These are phyloP conservation scores for Phaeosphaeriaceae sp. DNA, from an alignment of 2,329 filamentous ascomycete species.

Conservation along the genomic window DNA sequence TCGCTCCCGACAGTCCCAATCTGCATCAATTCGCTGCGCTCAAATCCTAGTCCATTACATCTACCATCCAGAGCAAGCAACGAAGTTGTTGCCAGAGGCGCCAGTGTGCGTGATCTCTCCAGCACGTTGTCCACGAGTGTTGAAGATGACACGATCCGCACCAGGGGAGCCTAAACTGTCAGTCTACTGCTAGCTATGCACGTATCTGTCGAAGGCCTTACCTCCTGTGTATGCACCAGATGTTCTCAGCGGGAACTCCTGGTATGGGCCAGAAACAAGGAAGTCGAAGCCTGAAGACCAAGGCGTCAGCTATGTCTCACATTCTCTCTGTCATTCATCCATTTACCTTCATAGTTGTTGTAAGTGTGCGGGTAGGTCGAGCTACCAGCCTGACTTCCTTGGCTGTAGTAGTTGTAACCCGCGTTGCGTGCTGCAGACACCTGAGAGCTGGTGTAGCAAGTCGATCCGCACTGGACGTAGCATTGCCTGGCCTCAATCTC, in stretches of 20 bases:
- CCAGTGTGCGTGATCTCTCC: conserved; percentile 75
- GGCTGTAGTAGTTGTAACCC: conserved; percentile 60
- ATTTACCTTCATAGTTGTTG: conserved; percentile 63
- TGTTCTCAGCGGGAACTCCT: conserved; percentile 67
- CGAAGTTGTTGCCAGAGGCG: conserved; percentile 71
- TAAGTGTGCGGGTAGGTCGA: conserved; percentile 65
- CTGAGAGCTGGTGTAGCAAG: conserved; percentile 59
- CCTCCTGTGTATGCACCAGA: conserved; percentile 63
- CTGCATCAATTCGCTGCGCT: too few species aligned
- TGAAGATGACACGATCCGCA: conserved; percentile 72
- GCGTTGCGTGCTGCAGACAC: conserved; percentile 59
- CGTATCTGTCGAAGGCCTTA: conserved; percentile 39
- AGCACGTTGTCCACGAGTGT: conserved; percentile 61
- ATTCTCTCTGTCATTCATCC: background rate
- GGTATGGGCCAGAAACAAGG: conserved; percentile 63
- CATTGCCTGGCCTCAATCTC: conserved; percentile 51
- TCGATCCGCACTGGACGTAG: conserved; percentile 61
- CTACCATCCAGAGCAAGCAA: conserved; percentile 60
- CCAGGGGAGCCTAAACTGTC: conserved; percentile 63
- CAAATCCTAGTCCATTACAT: too few species aligned
- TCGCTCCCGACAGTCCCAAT: too few species aligned
- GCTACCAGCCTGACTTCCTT: conserved; percentile 46
- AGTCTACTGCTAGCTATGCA: background rate
- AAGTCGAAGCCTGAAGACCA: conserved; percentile 59
- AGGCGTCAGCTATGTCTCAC: background rate